phyloP scores from a whole-genome alignment of 2,329 filamentous ascomycete species.

The Fusarium torreyae region DNA sequence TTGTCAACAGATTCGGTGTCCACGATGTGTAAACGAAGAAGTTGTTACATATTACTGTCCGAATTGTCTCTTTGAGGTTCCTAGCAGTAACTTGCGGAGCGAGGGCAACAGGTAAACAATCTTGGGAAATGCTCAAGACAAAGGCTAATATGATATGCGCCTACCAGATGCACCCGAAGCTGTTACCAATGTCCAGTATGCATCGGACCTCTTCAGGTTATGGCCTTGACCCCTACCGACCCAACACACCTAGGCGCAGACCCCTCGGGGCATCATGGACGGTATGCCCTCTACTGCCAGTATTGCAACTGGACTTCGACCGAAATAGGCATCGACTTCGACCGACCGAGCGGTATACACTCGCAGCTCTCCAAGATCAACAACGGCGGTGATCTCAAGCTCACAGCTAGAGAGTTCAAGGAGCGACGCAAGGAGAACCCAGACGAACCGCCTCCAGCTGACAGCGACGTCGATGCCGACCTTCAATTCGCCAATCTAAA shows the following conservation, averaged over 20 bases:
- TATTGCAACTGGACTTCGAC: conserved; percentile 95
- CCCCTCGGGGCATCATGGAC: conserved; percentile 55
- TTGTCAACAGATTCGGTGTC: conserved; percentile 95
- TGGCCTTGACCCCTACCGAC: conserved; percentile 74
- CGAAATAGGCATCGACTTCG: conserved; percentile 91
- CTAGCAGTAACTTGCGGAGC: conserved; percentile 90
- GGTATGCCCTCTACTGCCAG: conserved; percentile 86
- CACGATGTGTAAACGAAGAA: conserved; percentile 92
- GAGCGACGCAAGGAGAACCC: conserved; percentile 66
- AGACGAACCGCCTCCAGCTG: conserved; percentile 56
- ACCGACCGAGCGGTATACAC: conserved; percentile 89
- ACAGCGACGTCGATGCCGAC: conserved; percentile 71
- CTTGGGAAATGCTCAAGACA: background rate
- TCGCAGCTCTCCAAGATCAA: conserved; percentile 82
- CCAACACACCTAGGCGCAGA: conserved; percentile 62
- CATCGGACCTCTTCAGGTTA: conserved; percentile 83
- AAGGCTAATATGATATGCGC: conserved; percentile 35
- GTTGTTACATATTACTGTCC: conserved; percentile 97
- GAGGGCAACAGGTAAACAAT: conserved; percentile 87
- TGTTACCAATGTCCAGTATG: conserved; percentile 97
- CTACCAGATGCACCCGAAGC: conserved; percentile 84
- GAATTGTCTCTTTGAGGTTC: conserved; percentile 95
- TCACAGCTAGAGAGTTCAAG: conserved; percentile 67
- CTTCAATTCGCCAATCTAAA: conserved; percentile 82
- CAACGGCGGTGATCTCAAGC: conserved; percentile 69